These are phyloP conservation scores for Venturia oleaginea DNA, from an alignment of 2,329 filamentous ascomycete genomes.

Conservation along the genomic window DNA sequence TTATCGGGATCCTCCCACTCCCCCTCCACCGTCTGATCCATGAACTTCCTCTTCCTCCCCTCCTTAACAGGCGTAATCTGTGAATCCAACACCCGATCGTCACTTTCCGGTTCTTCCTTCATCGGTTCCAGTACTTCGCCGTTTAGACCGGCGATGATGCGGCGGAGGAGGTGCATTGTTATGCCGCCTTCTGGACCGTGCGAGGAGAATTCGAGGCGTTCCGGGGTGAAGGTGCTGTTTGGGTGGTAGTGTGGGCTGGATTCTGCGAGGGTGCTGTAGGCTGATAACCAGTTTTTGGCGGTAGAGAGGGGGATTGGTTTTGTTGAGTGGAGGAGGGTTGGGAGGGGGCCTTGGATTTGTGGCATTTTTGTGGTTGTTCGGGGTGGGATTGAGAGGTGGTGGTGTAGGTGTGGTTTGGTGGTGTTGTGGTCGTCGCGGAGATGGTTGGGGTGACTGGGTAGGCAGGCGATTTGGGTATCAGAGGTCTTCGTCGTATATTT, in stretches of 20 bases:
- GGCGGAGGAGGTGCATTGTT: slow-evolving; percentile 41
- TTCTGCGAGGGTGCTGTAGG: slow-evolving; percentile 33
- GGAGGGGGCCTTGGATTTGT: slow-evolving; percentile 28
- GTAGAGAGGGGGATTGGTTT: slow-evolving; percentile 23
- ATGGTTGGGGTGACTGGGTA: neutral
- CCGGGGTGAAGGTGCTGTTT: slow-evolving; percentile 35
- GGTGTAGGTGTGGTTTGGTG: neutral
- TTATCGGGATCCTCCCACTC: slow-evolving; percentile 36
- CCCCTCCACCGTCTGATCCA: slow-evolving; percentile 16
- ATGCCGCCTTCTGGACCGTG: slow-evolving; percentile 37
- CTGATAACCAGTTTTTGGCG: slow-evolving; percentile 29
- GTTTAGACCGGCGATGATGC: slow-evolving; percentile 43
- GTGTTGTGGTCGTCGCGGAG: neutral
- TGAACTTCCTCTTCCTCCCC: neutral
- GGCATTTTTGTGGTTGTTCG: slow-evolving; percentile 21
- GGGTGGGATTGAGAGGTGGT: neutral
- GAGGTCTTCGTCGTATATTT: neutral
- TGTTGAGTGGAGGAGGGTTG: slow-evolving; percentile 24
- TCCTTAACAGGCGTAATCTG: neutral
- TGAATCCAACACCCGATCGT: slow-evolving; percentile 13
- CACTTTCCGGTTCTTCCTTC: slow-evolving; percentile 16
- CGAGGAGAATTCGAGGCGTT: slow-evolving; percentile 27
- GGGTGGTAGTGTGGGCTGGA: slow-evolving; percentile 39
- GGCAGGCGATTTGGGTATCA: neutral
- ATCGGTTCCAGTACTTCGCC: slow-evolving; percentile 31